Percentiles rank a stretch among this genome's conserved stretches.
These are phyloP conservation scores for Didymella arachidicola DNA, from an alignment of 2,329 filamentous ascomycete genomes.

Conservation along the genomic window DNA sequence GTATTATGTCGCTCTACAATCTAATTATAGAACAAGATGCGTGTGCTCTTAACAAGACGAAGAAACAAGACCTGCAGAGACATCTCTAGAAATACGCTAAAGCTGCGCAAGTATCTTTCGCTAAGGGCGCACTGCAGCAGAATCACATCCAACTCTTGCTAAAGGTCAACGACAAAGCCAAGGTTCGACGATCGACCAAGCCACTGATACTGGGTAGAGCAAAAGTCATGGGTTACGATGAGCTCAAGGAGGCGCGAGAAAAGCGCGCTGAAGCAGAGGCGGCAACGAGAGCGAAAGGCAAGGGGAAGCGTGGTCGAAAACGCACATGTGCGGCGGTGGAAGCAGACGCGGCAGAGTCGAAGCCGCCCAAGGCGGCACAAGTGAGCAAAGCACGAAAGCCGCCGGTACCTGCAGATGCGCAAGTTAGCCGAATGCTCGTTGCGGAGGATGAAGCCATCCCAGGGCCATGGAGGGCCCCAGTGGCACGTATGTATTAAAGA, in stretches of 20 bases:
- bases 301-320: constrained; percentile 17
- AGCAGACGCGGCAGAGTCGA: constrained; percentile 1
- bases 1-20: too few species aligned
- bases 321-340: constrained; percentile 11
- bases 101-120: constrained; percentile 36
- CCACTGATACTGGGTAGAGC: neutral
- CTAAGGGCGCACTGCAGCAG: constrained; percentile 35
- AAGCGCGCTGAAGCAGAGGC: constrained; percentile 1
- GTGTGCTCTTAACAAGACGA: constrained; percentile 25
- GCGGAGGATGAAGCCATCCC: neutral
- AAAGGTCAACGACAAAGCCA: constrained; percentile 41
- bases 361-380: constrained; percentile 2
- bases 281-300: constrained; percentile 21
- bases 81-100: constrained; percentile 27
- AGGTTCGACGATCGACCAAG: constrained; percentile 12
- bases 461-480: neutral
- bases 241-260: constrained; percentile 4
- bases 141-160: constrained; percentile 39
- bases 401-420: neutral
- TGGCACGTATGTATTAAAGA: constrained; percentile 4
- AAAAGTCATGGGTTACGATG: constrained; percentile 6
- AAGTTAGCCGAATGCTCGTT: neutral
- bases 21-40: constrained; percentile 19
- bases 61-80: constrained; percentile 27
- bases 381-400: neutral